Base-by-base conservation (phyloP, 257 asterid genomes). In the Parsonsia alboflavescens region DNA sequence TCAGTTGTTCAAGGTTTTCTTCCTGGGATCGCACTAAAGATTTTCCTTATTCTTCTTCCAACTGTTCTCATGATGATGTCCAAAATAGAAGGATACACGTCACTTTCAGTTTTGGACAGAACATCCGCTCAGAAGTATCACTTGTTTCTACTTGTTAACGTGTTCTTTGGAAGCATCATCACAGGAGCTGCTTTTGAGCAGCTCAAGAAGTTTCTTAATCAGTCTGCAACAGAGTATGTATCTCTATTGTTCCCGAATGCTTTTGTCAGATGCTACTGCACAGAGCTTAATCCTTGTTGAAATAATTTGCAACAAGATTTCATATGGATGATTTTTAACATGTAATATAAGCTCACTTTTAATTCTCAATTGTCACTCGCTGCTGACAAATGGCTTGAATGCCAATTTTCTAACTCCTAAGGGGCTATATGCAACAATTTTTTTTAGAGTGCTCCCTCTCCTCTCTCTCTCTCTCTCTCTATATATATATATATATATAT, bases 111-210 rank as follows among this genome's bases (percentile, higher is more conserved):
- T 71, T 80, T 93, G 72, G 98, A 93, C 52, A 86, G 90, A 79
- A 85, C 82, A 78, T 73, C 96, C 26, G 98, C 98, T 10, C 90
- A 84, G 66, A 93, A 89, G 81, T 91, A 83, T 76, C 92, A 93
- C 83, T 76, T 93, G 78, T 93, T 93, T 78, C 10, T 89, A 71
- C 90, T 93, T 46, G 90, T 93, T 49, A 91, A 91, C 64, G 96
- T 91, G 77, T 93, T 93, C 86, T 79, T 93, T 58, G 97, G 96
- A 78, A 93, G 98, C 78, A 86, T 93, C 77, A 73, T 89, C 73
- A 70, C 96, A 33, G 98, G 97, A 71, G 89, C 98, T 77, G 97
- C 98, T 75, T 91, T 93, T 75, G 80, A 93, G 80, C 98, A 93
- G 84, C 94, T 93, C 12, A 44, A 90, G 41, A 84, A 68, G 77